Conservation (phyloP, 768 basidiomycete genomes). For the Mycena amicta region DNA sequence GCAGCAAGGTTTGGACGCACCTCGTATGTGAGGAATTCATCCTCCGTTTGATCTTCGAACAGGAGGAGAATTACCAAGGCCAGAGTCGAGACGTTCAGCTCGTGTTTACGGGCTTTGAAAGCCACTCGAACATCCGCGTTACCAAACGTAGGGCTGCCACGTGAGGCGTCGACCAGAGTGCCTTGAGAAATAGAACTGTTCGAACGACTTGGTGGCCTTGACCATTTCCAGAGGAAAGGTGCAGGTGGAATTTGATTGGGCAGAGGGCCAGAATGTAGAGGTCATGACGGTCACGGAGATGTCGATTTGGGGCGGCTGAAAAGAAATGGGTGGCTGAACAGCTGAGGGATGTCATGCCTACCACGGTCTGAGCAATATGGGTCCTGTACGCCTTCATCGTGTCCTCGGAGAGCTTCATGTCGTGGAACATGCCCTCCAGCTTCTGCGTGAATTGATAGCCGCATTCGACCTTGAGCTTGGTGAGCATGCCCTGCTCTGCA, state of each 20-base stretch:
- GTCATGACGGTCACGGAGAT: slow-evolving; percentile 93
- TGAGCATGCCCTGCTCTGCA: slow-evolving; percentile 95
- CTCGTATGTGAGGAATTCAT: slow-evolving; percentile 74
- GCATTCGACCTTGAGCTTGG: slow-evolving; percentile 95
- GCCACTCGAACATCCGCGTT: slow-evolving; percentile 84
- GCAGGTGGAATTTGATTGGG: slow-evolving; percentile 64
- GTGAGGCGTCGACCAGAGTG: slow-evolving; percentile 90
- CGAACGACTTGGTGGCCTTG: slow-evolving; percentile 73
- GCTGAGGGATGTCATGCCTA: slow-evolving; percentile 49
- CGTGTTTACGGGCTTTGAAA: slow-evolving; percentile 82
- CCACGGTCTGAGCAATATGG: slow-evolving; percentile 59
- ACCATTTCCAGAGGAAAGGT: slow-evolving; percentile 66
- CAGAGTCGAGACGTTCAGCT: slow-evolving; percentile 90
- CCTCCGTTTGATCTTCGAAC: slow-evolving; percentile 73
- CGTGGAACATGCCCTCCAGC: slow-evolving; percentile 98
- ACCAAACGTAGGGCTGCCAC: slow-evolving; percentile 89
- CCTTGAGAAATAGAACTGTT: slow-evolving; percentile 84
- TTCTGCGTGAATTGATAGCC: slow-evolving; percentile 97
- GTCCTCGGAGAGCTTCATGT: slow-evolving; percentile 88
- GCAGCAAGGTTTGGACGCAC: slow-evolving; percentile 42
- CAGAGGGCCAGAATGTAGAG: slow-evolving; percentile 94
- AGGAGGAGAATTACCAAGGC: slow-evolving; percentile 85
- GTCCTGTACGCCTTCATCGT: slow-evolving; percentile 74
- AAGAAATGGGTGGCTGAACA: too few species aligned
- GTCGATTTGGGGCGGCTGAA: slow-evolving; percentile 73